Evolutionary conservation across 2,329 filamentous ascomycete species (phyloP).

Genomic region (Cladosporium oxysporum): DNA sequence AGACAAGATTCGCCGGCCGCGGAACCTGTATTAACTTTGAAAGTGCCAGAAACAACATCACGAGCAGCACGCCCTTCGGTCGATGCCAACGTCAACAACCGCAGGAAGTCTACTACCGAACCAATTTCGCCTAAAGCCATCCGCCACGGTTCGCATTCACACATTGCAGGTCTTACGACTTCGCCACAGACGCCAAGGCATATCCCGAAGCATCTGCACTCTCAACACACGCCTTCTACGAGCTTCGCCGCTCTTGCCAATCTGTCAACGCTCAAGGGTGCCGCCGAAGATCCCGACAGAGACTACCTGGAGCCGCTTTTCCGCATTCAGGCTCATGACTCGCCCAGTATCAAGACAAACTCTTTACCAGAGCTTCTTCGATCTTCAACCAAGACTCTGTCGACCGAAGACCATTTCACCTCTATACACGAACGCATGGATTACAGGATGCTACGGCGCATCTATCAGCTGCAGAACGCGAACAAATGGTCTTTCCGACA

Average conservation of each 20-base stretch:
- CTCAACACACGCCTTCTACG: constrained; percentile 8
- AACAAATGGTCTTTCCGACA: constrained; percentile 93
- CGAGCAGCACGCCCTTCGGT: neutral
- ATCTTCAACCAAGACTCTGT: constrained; percentile 85
- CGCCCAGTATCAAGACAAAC: constrained; percentile 51
- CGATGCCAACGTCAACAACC: neutral
- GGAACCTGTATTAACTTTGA: neutral
- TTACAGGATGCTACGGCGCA: constrained; percentile 78
- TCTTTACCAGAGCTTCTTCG: constrained; percentile 71
- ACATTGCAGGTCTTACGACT: neutral
- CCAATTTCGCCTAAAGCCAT: constrained; percentile 14
- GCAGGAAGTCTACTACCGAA: constrained; percentile 4
- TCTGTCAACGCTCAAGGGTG: constrained; percentile 46
- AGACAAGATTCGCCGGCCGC: neutral
- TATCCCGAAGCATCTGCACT: neutral
- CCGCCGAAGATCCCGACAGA: constrained; percentile 47
- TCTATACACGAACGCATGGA: constrained; percentile 85
- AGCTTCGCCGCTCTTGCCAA: constrained; percentile 26
- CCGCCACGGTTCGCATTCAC: neutral
- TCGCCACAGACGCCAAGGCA: constrained; percentile 2
- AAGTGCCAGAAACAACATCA: neutral
- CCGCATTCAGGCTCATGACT: constrained; percentile 57
- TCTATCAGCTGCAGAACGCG: constrained; percentile 87
- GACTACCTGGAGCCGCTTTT: constrained; percentile 68
- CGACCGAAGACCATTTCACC: constrained; percentile 79